phyloP scores from a whole-genome alignment of 495 filamentous ascomycete species.

The Talaromyces wortmannii region DNA sequence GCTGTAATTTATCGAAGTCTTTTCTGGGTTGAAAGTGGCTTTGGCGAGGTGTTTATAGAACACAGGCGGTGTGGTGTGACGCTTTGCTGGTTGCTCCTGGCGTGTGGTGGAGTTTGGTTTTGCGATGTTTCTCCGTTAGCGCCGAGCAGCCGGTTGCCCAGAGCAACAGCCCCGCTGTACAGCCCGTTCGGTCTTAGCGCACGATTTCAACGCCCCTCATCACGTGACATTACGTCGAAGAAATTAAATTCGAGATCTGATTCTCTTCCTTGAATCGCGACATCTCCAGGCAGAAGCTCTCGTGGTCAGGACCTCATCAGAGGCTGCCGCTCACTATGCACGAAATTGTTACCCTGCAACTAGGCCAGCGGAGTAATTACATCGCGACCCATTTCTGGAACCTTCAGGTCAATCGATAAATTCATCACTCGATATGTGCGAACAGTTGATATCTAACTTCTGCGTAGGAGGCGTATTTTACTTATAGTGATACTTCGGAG shows the following conservation, averaged over 20 bases:
- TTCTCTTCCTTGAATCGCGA: neutral
- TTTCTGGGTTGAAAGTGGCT: neutral
- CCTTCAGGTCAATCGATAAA: conserved; percentile 53
- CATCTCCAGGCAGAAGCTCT: too few relatives aligned
- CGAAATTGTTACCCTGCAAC: conserved; percentile 90
- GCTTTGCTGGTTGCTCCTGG: neutral
- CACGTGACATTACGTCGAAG: neutral
- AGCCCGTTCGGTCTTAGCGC: neutral
- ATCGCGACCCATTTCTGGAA: conserved; percentile 99
- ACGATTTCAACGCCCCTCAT: neutral
- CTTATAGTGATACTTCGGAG: conserved; percentile 61
- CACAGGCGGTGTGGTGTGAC: neutral
- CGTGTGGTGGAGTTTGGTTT: neutral
- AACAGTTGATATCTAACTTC: conserved; percentile 11
- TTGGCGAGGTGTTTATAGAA: neutral
- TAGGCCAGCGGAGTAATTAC: conserved; percentile 90
- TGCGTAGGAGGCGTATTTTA: conserved; percentile 87
- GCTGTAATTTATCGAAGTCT: too few relatives aligned
- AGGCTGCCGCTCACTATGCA: conserved; percentile 54
- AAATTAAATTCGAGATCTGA: neutral
- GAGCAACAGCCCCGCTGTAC: neutral
- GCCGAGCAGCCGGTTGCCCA: neutral
- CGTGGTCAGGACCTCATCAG: too few relatives aligned
- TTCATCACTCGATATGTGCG: neutral
- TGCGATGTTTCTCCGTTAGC: conserved; percentile 3